Percentiles rank a stretch among this genome's conserved stretches.
Evolutionary conservation across 257 asterid species (phyloP).

Genomic region (Thymus mandschuricus): DNA sequence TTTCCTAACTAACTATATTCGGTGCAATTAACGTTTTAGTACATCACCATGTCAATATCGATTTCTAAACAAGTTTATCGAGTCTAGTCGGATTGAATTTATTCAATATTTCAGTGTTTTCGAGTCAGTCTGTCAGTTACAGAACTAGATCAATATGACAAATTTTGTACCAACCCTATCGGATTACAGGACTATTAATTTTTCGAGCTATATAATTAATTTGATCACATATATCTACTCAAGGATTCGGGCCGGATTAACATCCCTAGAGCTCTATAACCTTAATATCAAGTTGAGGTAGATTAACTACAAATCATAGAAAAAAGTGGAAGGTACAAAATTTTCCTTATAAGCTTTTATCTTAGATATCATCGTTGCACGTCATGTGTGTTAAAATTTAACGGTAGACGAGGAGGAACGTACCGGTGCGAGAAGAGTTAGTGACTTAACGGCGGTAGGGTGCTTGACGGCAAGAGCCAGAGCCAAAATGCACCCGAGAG

Average conservation of each 20-base stretch:
- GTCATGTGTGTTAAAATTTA: neutral
- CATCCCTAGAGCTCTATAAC: neutral
- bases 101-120: too few species aligned
- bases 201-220: too few species aligned
- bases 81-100: too few species aligned
- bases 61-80: too few species aligned
- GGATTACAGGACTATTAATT: too few species aligned
- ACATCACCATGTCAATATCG: too few species aligned
- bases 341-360: neutral
- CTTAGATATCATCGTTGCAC: neutral
- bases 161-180: too few species aligned
- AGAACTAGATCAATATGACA: too few species aligned
- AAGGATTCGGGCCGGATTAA: too few species aligned
- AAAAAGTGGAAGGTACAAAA: neutral
- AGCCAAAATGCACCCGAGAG: conserved; percentile 93
- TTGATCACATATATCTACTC: too few species aligned
- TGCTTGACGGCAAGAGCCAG: conserved; percentile 88
- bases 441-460: conserved; percentile 67
- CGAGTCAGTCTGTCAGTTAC: too few species aligned
- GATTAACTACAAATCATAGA: neutral
- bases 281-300: neutral
- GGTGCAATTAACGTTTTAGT: conserved; percentile 26
- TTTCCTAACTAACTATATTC: conserved; percentile 2
- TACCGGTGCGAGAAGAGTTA: conserved; percentile 90
- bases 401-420: neutral